A percentile compares a stretch with the other conserved stretches of the same genome.
Evolutionary conservation across 1,139 yeast species (phyloP).

Genomic region (Geotrichum aggregatum): DNA sequence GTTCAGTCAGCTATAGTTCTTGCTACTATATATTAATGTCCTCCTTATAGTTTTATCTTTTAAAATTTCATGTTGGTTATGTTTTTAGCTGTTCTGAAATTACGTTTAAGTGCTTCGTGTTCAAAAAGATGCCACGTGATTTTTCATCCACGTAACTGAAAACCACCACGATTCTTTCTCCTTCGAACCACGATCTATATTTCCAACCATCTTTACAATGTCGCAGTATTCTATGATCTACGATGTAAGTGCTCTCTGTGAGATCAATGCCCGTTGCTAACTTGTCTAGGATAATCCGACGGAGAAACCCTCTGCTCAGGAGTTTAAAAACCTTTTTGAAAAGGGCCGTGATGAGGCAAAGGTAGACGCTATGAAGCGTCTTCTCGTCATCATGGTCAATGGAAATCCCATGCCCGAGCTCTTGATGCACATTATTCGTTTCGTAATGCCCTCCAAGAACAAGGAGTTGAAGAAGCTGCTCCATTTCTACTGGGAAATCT

Average conservation of each 20-base stretch:
- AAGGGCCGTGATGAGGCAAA: constrained; percentile 86
- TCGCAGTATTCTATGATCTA: constrained; percentile 21
- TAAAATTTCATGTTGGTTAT: too few species aligned
- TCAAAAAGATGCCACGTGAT: constrained; percentile 1
- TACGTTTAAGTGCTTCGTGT: not conserved
- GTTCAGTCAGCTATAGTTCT: constrained; percentile 12
- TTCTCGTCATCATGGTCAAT: constrained; percentile 80
- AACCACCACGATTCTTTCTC: constrained; percentile 6
- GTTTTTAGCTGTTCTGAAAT: too few species aligned
- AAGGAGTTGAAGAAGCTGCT: constrained; percentile 88
- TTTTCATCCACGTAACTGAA: not conserved
- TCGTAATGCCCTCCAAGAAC: constrained; percentile 91
- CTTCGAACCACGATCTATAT: not conserved
- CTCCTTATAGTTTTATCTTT: not conserved
- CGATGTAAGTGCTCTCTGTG: constrained; percentile 15
- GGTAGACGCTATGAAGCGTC: constrained; percentile 83
- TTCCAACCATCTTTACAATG: constrained; percentile 9
- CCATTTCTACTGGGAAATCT: constrained; percentile 97
- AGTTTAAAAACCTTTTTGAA: constrained; percentile 76
- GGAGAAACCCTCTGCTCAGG: constrained; percentile 66
- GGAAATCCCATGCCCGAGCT: constrained; percentile 94
- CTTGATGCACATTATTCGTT: constrained; percentile 94
- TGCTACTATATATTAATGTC: constrained; percentile 2
- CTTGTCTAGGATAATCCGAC: constrained; percentile 37
- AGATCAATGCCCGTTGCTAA: not conserved